Percentiles rank a stretch among this genome's conserved stretches.
phyloP scores from a whole-genome alignment of 257 asterid genomes.

The Fraxinus anomala region DNA sequence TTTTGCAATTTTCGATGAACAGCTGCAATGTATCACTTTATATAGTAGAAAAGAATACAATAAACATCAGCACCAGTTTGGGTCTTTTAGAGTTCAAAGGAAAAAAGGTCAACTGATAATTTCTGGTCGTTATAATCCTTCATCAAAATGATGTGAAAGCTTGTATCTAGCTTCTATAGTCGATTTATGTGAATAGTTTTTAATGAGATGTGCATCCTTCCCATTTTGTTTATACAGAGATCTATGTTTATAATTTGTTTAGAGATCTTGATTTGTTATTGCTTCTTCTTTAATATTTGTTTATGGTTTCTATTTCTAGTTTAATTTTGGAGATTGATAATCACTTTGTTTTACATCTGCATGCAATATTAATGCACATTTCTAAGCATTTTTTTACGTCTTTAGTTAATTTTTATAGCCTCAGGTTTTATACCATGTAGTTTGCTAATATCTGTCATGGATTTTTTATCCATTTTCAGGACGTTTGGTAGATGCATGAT shows the following conservation, averaged over 20 bases:
- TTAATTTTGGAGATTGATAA: neutral
- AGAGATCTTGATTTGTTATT: neutral
- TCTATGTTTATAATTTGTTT: neutral
- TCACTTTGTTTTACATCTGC: neutral
- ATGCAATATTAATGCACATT: neutral
- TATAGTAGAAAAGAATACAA: neutral
- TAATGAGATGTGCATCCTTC: neutral
- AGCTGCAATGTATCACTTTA: neutral
- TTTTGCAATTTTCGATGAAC: neutral
- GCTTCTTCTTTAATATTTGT: constrained; percentile 5
- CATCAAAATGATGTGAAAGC: neutral
- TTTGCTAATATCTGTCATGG: neutral
- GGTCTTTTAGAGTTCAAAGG: neutral
- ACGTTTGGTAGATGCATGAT: constrained; percentile 8
- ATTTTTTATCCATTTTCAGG: constrained; percentile 16
- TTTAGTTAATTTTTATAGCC: neutral
- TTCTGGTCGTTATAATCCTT: neutral
- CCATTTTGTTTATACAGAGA: neutral
- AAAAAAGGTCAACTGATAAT: constrained; percentile 4
- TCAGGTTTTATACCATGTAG: neutral
- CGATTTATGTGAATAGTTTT: neutral
- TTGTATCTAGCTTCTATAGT: neutral
- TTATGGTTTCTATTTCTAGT: neutral
- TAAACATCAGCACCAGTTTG: neutral
- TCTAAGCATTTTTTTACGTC: neutral